phyloP scores from a whole-genome alignment of 2,329 filamentous ascomycete genomes.

The Sphaerulina musiva region DNA sequence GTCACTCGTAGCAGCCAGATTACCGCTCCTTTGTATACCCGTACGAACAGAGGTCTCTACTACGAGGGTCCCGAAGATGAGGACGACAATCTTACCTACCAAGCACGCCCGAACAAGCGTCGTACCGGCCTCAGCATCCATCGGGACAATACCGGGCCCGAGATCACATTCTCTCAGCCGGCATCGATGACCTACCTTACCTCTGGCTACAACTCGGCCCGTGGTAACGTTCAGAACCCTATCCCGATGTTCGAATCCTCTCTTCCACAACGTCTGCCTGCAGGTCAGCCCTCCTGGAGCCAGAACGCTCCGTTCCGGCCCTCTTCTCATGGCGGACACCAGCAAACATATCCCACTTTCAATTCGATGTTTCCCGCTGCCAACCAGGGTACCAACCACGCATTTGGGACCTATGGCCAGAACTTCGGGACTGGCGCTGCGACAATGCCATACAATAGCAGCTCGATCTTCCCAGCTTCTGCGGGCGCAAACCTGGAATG shows the following conservation, averaged over 20 bases:
- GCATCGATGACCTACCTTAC: constrained; percentile 19
- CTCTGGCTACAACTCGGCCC: constrained; percentile 12
- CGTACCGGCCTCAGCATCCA: constrained; percentile 39
- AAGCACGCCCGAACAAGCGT: constrained; percentile 30
- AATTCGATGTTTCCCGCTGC: constrained; percentile 8
- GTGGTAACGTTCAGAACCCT: background rate
- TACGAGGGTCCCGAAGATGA: constrained; percentile 20
- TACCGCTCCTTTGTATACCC: constrained; percentile 7
- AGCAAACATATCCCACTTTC: constrained; percentile 4
- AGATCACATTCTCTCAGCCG: constrained; percentile 31
- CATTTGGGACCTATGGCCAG: constrained; percentile 3
- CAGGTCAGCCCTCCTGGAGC: constrained; percentile 15
- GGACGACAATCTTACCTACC: constrained; percentile 32
- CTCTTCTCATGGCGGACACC: constrained; percentile 7
- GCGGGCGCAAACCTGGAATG: constrained; percentile 5
- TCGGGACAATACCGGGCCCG: constrained; percentile 35
- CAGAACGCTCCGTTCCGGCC: constrained; percentile 16
- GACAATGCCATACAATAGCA: background rate
- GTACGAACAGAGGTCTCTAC: constrained; percentile 11
- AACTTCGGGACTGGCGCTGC: constrained; percentile 1
- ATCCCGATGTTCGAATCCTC: constrained; percentile 4
- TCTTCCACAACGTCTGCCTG: constrained; percentile 10
- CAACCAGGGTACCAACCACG: background rate
- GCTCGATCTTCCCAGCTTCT: constrained; percentile 10
- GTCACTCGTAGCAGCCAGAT: constrained; percentile 16